Evolutionary conservation across 2,329 filamentous ascomycete genomes (phyloP).

Genomic region (Aspergillus ustus): DNA sequence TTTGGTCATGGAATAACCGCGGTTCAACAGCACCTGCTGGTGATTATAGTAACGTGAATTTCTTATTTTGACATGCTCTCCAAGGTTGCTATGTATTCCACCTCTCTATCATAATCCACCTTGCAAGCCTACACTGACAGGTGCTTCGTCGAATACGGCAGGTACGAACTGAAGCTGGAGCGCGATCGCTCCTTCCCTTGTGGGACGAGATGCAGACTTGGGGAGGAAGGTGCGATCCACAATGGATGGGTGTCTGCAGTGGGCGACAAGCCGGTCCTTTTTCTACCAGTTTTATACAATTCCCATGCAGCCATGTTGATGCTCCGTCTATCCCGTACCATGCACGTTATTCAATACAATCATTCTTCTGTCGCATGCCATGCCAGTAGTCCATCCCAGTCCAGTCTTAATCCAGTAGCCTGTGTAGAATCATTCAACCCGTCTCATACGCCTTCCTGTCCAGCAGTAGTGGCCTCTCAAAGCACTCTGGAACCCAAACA

Average conservation of each 20-base stretch:
- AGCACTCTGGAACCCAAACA: not conserved
- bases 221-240: not conserved
- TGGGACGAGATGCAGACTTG: not conserved
- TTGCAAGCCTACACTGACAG: not conserved
- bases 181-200: not conserved
- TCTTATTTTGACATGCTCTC: too few relatives aligned
- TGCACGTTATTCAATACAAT: not conserved
- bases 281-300: not conserved
- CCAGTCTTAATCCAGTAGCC: not conserved
- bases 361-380: not conserved
- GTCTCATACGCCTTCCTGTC: not conserved
- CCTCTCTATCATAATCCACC: not conserved
- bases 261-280: not conserved
- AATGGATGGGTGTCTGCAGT: not conserved
- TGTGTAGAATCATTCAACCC: not conserved
- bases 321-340: not conserved
- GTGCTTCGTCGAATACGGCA: not conserved
- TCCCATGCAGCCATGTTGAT: not conserved
- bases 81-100: too few relatives aligned
- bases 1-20: not conserved
- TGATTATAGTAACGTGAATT: too few relatives aligned
- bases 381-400: not conserved
- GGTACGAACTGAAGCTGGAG: too few relatives aligned
- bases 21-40: not conserved
- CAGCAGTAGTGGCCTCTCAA: not conserved